phyloP scores from a whole-genome alignment of 2,329 filamentous ascomycete species.

The Metarhizium anisopliae region DNA sequence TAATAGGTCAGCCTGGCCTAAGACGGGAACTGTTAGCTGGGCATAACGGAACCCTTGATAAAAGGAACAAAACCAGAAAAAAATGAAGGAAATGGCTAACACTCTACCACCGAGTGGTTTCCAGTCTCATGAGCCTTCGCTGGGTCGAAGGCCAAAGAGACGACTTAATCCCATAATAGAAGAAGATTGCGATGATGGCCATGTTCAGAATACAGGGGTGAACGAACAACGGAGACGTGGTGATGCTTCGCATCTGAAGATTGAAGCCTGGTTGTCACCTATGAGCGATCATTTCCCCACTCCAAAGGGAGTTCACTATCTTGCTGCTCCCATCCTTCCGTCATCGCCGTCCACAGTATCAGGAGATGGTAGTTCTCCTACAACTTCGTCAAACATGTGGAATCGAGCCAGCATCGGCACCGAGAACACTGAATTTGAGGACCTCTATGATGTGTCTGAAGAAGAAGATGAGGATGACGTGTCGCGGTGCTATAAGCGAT shows the following conservation, averaged over 20 bases:
- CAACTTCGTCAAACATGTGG: slow-evolving; percentile 51
- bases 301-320: slow-evolving; percentile 57
- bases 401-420: slow-evolving; percentile 54
- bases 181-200: slow-evolving; percentile 37
- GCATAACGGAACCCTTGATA: slow-evolving; percentile 16
- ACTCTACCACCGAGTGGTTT: slow-evolving; percentile 22
- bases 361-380: slow-evolving; percentile 43
- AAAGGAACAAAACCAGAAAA: slow-evolving; percentile 9
- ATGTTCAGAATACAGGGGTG: slow-evolving; percentile 11
- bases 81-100: slow-evolving; percentile 35
- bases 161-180: slow-evolving; percentile 59
- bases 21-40: slow-evolving; percentile 14
- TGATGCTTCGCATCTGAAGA: slow-evolving; percentile 36
- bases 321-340: slow-evolving; percentile 52
- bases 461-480: slow-evolving; percentile 46
- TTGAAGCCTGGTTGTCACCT: slow-evolving; percentile 50
- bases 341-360: slow-evolving; percentile 50
- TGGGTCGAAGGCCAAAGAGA: slow-evolving; percentile 43
- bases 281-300: slow-evolving; percentile 61
- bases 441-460: slow-evolving; percentile 80
- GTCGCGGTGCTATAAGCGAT: slow-evolving; percentile 14
- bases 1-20: background rate
- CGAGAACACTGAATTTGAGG: slow-evolving; percentile 68
- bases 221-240: slow-evolving; percentile 17
- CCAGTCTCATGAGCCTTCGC: slow-evolving; percentile 42